Evolutionary conservation across 345 rosid genomes (phyloP).

Genomic region (Citrus mangshanensis): DNA sequence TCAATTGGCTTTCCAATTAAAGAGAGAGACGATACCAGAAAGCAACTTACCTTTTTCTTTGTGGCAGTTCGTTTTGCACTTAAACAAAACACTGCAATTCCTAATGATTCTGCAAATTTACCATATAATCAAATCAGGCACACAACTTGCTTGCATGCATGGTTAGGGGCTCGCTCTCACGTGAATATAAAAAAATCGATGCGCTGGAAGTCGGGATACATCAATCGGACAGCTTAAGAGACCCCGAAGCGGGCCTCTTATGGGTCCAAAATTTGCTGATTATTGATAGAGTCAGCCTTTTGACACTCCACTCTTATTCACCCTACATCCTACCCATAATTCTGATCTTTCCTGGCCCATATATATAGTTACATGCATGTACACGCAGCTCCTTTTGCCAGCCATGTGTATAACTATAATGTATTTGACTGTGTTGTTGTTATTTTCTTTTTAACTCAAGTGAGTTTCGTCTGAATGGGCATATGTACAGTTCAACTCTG

Average conservation of each 20-base stretch:
- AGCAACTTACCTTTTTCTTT: not conserved
- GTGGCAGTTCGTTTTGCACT: not conserved
- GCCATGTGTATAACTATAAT: no score
- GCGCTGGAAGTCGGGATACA: constrained; percentile 25
- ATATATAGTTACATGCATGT: not conserved
- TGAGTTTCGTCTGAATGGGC: not conserved
- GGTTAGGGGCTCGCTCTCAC: constrained; percentile 10
- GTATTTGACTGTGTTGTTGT: no score
- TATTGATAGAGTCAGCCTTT: not conserved
- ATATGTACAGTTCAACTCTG: constrained; percentile 51
- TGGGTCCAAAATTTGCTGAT: constrained; percentile 13
- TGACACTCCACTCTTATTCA: not conserved
- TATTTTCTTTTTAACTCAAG: not conserved
- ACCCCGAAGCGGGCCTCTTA: not conserved
- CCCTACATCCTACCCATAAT: not conserved
- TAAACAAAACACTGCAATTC: not conserved
- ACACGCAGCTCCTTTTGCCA: not conserved
- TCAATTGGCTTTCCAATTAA: not conserved
- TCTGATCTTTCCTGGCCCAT: not conserved
- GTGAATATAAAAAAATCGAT: constrained; percentile 8
- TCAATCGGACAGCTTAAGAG: constrained; percentile 8
- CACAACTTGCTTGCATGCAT: constrained; percentile 26
- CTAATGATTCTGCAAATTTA: not conserved
- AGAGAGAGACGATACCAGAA: not conserved
- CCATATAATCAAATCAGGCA: constrained; percentile 16